A percentile compares a stretch with the other conserved stretches of the same genome.
phyloP scores from a whole-genome alignment of 192 early-diverging fungal species.

The Blastocladiella britannica region DNA sequence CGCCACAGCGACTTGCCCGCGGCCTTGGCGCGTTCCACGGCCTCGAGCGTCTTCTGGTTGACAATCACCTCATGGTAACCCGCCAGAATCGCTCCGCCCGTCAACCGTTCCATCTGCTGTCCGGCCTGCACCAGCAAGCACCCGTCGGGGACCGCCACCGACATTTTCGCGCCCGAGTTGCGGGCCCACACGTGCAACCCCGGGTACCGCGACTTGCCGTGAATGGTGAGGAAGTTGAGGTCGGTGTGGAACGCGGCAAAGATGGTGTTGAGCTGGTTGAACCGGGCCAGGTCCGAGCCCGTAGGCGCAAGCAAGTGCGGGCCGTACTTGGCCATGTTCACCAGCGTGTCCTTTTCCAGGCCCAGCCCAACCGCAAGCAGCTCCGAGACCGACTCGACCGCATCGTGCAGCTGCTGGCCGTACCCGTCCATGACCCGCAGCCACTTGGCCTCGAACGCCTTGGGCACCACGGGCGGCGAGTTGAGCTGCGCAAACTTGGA shows the following conservation, averaged over 20 bases:
- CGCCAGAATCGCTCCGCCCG: constrained; percentile 36
- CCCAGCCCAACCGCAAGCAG: constrained; percentile 45
- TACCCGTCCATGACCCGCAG: constrained; percentile 34
- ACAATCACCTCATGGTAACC: constrained; percentile 55
- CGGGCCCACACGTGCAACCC: constrained; percentile 52
- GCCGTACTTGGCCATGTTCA: constrained; percentile 29
- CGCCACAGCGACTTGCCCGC: constrained; percentile 30
- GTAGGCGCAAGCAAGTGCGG: constrained; percentile 53
- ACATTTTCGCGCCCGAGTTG: constrained; percentile 27
- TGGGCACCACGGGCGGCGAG: constrained; percentile 38
- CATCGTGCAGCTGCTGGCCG: constrained; percentile 33
- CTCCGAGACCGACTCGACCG: constrained; percentile 27
- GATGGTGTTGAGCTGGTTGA: constrained; percentile 34
- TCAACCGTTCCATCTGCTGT: constrained; percentile 48
- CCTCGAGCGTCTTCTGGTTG: constrained; percentile 25
- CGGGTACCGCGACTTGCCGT: constrained; percentile 52
- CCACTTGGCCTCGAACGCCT: constrained; percentile 44
- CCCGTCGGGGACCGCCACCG: constrained; percentile 41
- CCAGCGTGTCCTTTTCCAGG: constrained; percentile 29
- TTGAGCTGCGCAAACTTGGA: constrained; percentile 41
- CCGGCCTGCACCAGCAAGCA: constrained; percentile 31
- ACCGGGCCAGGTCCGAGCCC: constrained; percentile 38
- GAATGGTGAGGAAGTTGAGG: constrained; percentile 40
- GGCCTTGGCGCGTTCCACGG: constrained; percentile 27
- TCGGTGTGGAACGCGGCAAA: constrained; percentile 28